These are phyloP conservation scores for Rhodotorula sphaerocarpa DNA, from an alignment of 768 basidiomycete species.

Conservation along the genomic window DNA sequence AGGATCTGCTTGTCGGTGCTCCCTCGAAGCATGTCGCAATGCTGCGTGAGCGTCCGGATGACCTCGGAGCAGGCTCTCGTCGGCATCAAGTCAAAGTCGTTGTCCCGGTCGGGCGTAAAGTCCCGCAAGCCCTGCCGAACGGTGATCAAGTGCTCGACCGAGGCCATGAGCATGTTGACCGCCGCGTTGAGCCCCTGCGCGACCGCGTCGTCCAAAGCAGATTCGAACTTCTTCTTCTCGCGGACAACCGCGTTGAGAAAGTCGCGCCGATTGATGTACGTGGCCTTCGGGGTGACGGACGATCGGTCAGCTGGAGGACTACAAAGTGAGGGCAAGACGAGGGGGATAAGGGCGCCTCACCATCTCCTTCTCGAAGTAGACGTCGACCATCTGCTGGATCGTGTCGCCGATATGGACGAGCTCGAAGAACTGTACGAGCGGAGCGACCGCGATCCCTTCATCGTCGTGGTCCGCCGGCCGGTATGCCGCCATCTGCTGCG, in stretches of 20 bases:
- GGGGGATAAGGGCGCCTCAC: constrained; percentile 46
- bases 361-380: constrained; percentile 95
- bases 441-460: constrained; percentile 55
- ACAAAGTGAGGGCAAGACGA: no score
- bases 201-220: constrained; percentile 81
- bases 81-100: constrained; percentile 64
- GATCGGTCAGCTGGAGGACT: neutral
- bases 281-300: constrained; percentile 2
- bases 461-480: constrained; percentile 82
- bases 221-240: constrained; percentile 95
- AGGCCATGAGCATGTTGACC: constrained; percentile 50
- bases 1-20: constrained; percentile 92
- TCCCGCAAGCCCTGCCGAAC: constrained; percentile 73
- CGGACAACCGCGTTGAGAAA: constrained; percentile 77
- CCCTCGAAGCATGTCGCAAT: constrained; percentile 82
- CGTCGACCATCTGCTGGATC: constrained; percentile 94
- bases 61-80: constrained; percentile 83
- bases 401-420: constrained; percentile 94
- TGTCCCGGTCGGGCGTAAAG: constrained; percentile 79
- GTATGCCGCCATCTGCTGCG: constrained; percentile 78
- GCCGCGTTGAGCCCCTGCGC: constrained; percentile 89
- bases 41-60: constrained; percentile 76
- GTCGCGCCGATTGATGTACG: constrained; percentile 67
- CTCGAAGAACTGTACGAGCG: constrained; percentile 92
- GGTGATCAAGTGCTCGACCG: constrained; percentile 89